These are phyloP conservation scores for Soucietia sequanensis DNA, from an alignment of 805 yeast species.

Conservation along the genomic window DNA sequence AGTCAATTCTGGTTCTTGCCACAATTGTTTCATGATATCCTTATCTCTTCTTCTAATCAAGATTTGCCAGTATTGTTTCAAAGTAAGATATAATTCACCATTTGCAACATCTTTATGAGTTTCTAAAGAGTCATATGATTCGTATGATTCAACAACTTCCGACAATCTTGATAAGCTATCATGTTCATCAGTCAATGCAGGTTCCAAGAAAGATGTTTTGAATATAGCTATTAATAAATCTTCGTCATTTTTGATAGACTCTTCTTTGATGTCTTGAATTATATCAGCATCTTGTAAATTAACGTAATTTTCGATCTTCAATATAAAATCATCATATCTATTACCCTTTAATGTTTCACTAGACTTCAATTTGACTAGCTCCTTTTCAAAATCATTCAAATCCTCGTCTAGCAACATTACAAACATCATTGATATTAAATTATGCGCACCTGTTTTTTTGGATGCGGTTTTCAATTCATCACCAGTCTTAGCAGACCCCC, in stretches of 20 bases:
- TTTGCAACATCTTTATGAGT: conserved; percentile 10
- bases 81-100: conserved; percentile 45
- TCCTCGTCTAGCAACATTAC: conserved; percentile 75
- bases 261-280: conserved; percentile 15
- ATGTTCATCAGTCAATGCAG: conserved; percentile 11
- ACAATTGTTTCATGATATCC: conserved; percentile 66
- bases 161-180: conserved; percentile 4
- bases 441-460: conserved; percentile 19
- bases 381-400: conserved; percentile 57
- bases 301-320: conserved; percentile 26
- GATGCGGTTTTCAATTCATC: conserved; percentile 6
- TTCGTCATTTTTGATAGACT: conserved; percentile 22
- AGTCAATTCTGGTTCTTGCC: conserved; percentile 86
- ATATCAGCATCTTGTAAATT: conserved; percentile 9
- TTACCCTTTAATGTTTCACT: conserved; percentile 27
- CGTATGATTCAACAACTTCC: conserved; percentile 15
- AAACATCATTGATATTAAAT: conserved; percentile 69
- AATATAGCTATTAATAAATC: conserved; percentile 26
- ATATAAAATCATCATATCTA: conserved; percentile 21
- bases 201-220: conserved; percentile 17
- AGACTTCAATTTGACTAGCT: conserved; percentile 45
- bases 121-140: conserved; percentile 15
- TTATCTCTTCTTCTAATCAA: conserved; percentile 74
- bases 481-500: conserved; percentile 11
- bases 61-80: conserved; percentile 62